Base-by-base conservation (phyloP, 148 eudicot species). In the Polygonum maritimum region DNA sequence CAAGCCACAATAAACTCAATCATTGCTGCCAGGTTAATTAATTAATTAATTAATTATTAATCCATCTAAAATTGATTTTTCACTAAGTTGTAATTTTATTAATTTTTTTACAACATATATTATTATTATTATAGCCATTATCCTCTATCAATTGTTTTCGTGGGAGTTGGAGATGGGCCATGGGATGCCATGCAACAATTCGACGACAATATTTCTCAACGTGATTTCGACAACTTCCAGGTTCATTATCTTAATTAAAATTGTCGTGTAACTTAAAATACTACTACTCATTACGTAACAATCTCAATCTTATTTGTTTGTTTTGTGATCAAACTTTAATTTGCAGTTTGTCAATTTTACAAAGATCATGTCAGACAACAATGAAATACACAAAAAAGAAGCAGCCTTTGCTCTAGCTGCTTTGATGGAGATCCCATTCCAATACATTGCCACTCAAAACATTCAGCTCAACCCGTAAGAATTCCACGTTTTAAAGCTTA, bases 111-210 rank as follows among this genome's bases (percentile, higher is more conserved):
- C 49, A 16, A 7, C 2, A 21, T n/a, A 12, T 74, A 22, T 3
- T 51, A n/a, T 7, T 54, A 3, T 79, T 49, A 76, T 65, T 85
- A 89, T 15, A 60, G 97, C 79, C 80, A 84, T 55, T 89, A 84
- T 76, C 97, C 97, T 22, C 90, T 91, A 75, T 91, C 97, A 62
- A 89, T 91, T 80, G 83, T 91, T 77, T 82, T 91, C 74, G 81
- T 91, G 78, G 96, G 96, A 62, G 93, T 91, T 49, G 96, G 96
- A 74, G 96, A 91, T 80, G 97, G 97, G 75, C 97, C 97, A 10
- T 91, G 97, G 97, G 97, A 91, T 81, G 88, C 82, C 44, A 91
- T 91, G 97, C 72, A 84, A 57, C 84, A 83, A 75, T 91, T 91
- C 76, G 97, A 91, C 79, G 93, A 91, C 76, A 89, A 85, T 77